These are phyloP conservation scores for Sicyos edulis DNA, from an alignment of 306 rosid genomes.

Conservation along the genomic window DNA sequence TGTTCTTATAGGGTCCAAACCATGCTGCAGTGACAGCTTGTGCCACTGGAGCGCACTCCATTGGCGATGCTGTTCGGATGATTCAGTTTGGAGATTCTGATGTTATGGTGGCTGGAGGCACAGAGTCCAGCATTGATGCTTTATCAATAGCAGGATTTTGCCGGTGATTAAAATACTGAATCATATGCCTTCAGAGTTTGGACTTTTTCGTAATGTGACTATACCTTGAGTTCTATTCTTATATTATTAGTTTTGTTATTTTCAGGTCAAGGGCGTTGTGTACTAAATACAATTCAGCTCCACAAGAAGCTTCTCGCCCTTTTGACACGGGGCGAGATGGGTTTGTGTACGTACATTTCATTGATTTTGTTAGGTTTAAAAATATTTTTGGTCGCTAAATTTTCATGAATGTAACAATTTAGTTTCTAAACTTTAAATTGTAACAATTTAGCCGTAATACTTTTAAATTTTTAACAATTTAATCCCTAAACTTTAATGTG, in stretches of 20 bases:
- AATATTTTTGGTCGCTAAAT: too few relatives aligned
- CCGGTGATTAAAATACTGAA: conserved; percentile 34
- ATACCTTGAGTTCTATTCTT: neutral
- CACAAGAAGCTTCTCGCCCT: conserved; percentile 82
- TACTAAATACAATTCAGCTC: conserved; percentile 70
- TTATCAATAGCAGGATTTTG: conserved; percentile 89
- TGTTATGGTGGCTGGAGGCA: conserved; percentile 96
- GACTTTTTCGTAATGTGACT: conserved; percentile 10
- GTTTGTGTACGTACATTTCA: conserved; percentile 62
- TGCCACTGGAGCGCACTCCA: conserved; percentile 92
- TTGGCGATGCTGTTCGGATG: conserved; percentile 95
- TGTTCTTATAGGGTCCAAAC: conserved; percentile 61
- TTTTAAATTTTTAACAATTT: too few relatives aligned
- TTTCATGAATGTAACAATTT: too few relatives aligned
- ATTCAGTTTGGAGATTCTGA: conserved; percentile 94
- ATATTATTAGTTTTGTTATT: conserved; percentile 18
- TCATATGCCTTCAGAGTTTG: neutral
- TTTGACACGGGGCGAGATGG: conserved; percentile 88
- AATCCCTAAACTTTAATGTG: too few relatives aligned
- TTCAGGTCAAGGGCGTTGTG: conserved; percentile 75
- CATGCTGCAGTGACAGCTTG: conserved; percentile 95
- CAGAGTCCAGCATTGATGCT: conserved; percentile 96
- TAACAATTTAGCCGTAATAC: too few relatives aligned
- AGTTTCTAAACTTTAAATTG: too few relatives aligned
- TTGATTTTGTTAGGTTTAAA: conserved; percentile 2